phyloP scores from a whole-genome alignment of 2,329 filamentous ascomycete genomes.

The Balansia obtecta region DNA sequence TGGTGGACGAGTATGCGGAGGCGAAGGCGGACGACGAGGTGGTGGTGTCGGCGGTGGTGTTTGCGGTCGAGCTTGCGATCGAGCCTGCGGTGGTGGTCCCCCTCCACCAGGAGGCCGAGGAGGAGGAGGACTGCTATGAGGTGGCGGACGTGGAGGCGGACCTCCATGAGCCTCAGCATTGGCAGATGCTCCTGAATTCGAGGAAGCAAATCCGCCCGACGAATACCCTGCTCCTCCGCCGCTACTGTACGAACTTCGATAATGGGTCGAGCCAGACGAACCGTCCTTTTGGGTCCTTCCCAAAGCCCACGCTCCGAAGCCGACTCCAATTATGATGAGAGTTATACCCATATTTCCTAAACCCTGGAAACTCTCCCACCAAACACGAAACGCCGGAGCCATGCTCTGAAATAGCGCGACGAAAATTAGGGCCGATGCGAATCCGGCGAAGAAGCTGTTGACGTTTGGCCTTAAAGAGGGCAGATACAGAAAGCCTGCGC shows the following conservation, averaged over 20 bases:
- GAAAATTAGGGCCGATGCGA: conserved; percentile 60
- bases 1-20: not conserved
- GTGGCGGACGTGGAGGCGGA: conserved; percentile 18
- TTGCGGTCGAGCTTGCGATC: conserved; percentile 7
- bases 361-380: conserved; percentile 59
- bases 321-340: conserved; percentile 60
- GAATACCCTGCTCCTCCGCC: conserved; percentile 9
- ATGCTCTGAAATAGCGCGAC: conserved; percentile 63
- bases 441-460: conserved; percentile 86
- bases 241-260: conserved; percentile 11
- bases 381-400: conserved; percentile 59
- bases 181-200: conserved; percentile 18
- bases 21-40: no score
- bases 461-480: conserved; percentile 74
- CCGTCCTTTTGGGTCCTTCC: conserved; percentile 25
- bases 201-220: conserved; percentile 18
- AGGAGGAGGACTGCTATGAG: conserved; percentile 11
- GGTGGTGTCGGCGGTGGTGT: conserved; percentile 3
- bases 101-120: conserved; percentile 3
- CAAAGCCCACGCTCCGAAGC: conserved; percentile 61
- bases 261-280: conserved; percentile 9
- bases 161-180: conserved; percentile 18
- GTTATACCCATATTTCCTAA: conserved; percentile 63
- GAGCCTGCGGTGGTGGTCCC: conserved; percentile 4
- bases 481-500: conserved; percentile 85